phyloP scores from a whole-genome alignment of 768 basidiomycete genomes.

The Daedaleopsis sinensis region DNA sequence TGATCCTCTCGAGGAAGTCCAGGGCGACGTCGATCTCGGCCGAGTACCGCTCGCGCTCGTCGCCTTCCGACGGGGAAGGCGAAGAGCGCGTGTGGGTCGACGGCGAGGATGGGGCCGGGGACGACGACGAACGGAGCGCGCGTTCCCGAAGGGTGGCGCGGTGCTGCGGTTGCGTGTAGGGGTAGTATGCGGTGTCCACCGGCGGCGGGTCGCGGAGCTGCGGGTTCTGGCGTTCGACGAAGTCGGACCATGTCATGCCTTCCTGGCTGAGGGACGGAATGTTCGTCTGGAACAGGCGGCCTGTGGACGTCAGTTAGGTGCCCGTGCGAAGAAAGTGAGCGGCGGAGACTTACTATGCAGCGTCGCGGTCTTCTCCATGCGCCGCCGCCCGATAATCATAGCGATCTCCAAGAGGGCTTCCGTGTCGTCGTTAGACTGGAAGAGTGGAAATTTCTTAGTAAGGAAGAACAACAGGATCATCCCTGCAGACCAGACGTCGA shows the following conservation, averaged over 20 bases:
- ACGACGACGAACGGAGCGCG: conserved; percentile 16
- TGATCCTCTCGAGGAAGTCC: conserved; percentile 70
- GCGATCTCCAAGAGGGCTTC: conserved; percentile 97
- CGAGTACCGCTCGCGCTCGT: conserved; percentile 45
- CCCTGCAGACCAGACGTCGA: conserved; percentile 96
- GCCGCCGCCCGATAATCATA: conserved; percentile 76
- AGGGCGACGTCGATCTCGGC: conserved; percentile 68
- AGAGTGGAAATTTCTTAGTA: conserved; percentile 89
- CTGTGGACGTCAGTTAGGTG: conserved; percentile 41
- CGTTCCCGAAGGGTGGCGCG: conserved; percentile 17
- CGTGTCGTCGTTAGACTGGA: conserved; percentile 91
- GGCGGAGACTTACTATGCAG: conserved; percentile 69
- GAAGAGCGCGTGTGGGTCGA: conserved; percentile 22
- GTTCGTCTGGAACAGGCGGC: conserved; percentile 89
- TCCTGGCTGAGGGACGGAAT: conserved; percentile 74
- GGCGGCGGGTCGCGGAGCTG: conserved; percentile 54
- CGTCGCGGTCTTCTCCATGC: conserved; percentile 84
- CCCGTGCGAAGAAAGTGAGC: not conserved
- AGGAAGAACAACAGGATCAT: conserved; percentile 93
- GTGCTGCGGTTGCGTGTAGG: conserved; percentile 39
- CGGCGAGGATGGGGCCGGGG: conserved; percentile 39
- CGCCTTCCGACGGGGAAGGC: conserved; percentile 34
- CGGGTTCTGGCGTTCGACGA: conserved; percentile 82
- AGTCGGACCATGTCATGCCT: conserved; percentile 69
- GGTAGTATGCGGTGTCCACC: conserved; percentile 57